These are phyloP conservation scores for Macrophomina pseudophaseolina DNA, from an alignment of 2,329 filamentous ascomycete species.

Conservation along the genomic window DNA sequence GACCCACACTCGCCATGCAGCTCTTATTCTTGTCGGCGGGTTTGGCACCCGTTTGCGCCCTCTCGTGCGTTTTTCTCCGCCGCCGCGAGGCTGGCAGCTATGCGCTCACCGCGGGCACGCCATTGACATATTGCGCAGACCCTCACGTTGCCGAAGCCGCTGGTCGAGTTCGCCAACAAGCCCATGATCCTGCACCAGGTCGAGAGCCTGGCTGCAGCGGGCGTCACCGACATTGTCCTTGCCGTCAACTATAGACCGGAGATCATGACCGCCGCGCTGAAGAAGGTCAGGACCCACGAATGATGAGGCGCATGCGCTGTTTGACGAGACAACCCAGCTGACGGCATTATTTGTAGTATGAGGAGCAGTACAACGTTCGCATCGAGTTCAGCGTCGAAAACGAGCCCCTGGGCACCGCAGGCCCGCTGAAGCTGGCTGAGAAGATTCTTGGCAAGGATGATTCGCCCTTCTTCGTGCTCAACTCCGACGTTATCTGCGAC, in stretches of 20 bases:
- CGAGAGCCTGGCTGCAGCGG: conserved; percentile 88
- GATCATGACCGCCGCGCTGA: conserved; percentile 92
- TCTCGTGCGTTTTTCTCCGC: conserved; percentile 65
- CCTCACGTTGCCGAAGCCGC: conserved; percentile 92
- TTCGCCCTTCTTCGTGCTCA: conserved; percentile 95
- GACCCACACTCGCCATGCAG: conserved; percentile 52
- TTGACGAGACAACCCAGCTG: background rate
- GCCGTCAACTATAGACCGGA: conserved; percentile 99
- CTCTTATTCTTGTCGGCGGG: conserved; percentile 98
- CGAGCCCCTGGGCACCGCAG: conserved; percentile 92
- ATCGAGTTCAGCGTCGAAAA: conserved; percentile 97
- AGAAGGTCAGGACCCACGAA: conserved; percentile 67
- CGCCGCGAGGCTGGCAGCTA: conserved; percentile 29
- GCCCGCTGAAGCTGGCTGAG: conserved; percentile 93
- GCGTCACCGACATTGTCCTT: conserved; percentile 96
- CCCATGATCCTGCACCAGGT: conserved; percentile 99
- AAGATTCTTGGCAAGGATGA: conserved; percentile 91
- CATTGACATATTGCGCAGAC: conserved; percentile 64
- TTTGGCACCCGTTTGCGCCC: conserved; percentile 97
- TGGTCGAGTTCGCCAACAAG: conserved; percentile 98
- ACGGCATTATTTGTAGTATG: conserved; percentile 63
- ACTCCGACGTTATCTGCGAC: conserved; percentile 98
- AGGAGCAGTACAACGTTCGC: conserved; percentile 88
- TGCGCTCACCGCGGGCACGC: conserved; percentile 31
- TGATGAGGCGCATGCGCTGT: background rate